These are phyloP conservation scores for Beta corolliflora DNA, from an alignment of 179 eudicot genomes.

Conservation along the genomic window DNA sequence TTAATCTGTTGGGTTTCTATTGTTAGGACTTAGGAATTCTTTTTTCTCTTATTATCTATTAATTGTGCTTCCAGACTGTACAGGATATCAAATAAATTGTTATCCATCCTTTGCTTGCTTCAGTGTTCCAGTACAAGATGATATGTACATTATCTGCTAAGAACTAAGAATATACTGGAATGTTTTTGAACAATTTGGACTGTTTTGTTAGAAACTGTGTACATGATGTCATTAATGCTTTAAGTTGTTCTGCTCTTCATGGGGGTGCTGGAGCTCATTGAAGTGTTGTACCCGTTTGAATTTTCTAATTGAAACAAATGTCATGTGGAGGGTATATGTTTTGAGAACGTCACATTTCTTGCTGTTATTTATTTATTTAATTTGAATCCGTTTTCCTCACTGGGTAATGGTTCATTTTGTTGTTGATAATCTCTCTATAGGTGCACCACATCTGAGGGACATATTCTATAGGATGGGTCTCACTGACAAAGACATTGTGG, in stretches of 20 bases:
- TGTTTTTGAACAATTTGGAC: neutral
- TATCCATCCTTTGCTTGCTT: neutral
- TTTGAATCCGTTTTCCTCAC: neutral
- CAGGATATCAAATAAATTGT: neutral
- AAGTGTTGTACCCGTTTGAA: neutral
- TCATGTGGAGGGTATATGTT: neutral
- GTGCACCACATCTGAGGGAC: conserved; percentile 74
- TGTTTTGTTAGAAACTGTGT: neutral
- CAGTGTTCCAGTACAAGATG: neutral
- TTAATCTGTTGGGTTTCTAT: conserved; percentile 1
- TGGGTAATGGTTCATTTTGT: neutral
- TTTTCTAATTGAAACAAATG: neutral
- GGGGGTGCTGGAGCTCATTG: neutral
- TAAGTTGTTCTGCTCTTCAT: neutral
- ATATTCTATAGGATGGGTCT: conserved; percentile 86
- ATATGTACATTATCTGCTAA: neutral
- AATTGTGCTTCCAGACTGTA: neutral
- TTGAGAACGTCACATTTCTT: neutral
- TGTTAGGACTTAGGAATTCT: neutral
- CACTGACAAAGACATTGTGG: conserved; percentile 77
- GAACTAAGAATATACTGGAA: neutral
- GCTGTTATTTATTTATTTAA: neutral
- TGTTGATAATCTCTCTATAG: conserved; percentile 29
- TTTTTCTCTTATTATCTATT: neutral
- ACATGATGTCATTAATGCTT: neutral